Base-by-base conservation (phyloP, 805 yeast genomes). In the Osmozyma mogii region DNA sequence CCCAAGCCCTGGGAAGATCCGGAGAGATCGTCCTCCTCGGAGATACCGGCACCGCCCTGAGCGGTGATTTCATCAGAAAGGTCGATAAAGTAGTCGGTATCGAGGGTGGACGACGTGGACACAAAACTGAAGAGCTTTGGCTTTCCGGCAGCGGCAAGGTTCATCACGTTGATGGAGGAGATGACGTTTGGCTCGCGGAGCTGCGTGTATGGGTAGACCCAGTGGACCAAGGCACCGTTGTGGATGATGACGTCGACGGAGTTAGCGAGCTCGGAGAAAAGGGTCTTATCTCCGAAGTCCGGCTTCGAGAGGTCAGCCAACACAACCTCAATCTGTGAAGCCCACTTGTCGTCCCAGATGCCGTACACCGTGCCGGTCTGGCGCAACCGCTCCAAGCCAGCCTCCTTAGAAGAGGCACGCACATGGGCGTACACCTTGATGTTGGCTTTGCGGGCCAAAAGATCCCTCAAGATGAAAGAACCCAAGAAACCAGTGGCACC, bases 401-500 rank as follows among this genome's bases (percentile, higher is more conserved):
- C 69, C 17, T 54, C 69, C 41, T 71, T 65, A 41, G 72, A 69
- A 25, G 69, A 56, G 15, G 97, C 97, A 55, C 99, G 77, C 5
- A 87, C 98, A 52, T 94, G 98, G 8, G 95, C 95, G 52, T 58
- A 78, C 4, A 88, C 70, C 43, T 70, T 75, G 43, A 83, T 67
- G 17, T 70, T 54, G 17, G 59, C 43, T 3, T 57, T 51, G 30
- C 63, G 64, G 20, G 49, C 50, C 42, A 92, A 64, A 24, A 92
- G 58, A 42, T 92, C 94, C 18, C 83, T 68, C 25, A 92, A 57
- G 28, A 92, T 78, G 54, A 81, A 92, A 1, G 96, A 75, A 19
- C 99, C 99, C 34, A 92, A 61, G 73, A 89, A 92, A 2, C 99
- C 99, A 22, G 98, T 94, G 22, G 78, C 83, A 50, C 99, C 99